These are phyloP conservation scores for Cyclocybe cylindracea DNA, from an alignment of 768 basidiomycete genomes.

Conservation along the genomic window DNA sequence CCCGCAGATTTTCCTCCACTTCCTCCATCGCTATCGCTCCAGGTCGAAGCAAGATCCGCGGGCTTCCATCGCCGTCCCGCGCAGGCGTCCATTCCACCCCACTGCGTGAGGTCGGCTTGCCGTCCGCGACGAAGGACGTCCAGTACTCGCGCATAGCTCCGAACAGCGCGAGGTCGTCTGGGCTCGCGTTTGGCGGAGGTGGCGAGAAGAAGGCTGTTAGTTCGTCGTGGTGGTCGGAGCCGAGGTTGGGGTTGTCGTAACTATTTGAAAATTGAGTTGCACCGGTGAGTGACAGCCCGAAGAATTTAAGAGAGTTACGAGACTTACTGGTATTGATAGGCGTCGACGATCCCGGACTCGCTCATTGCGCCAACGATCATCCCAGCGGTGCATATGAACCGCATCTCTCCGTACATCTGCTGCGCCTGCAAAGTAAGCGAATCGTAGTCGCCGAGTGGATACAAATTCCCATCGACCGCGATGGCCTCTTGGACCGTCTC, in stretches of 20 bases:
- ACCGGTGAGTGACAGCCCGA: not conserved
- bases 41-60: slow-evolving; percentile 15
- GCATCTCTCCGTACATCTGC: slow-evolving; percentile 46
- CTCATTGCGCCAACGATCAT: slow-evolving; percentile 32
- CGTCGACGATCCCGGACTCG: slow-evolving; percentile 5
- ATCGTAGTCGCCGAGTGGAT: slow-evolving; percentile 34
- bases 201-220: slow-evolving; percentile 36
- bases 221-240: slow-evolving; percentile 39
- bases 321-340: slow-evolving; percentile 40
- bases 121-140: slow-evolving; percentile 39
- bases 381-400: slow-evolving; percentile 42
- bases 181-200: slow-evolving; percentile 23
- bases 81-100: slow-evolving; percentile 24
- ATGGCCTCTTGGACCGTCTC: slow-evolving; percentile 27
- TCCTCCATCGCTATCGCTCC: slow-evolving; percentile 6
- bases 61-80: not conserved
- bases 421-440: slow-evolving; percentile 39
- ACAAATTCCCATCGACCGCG: slow-evolving; percentile 20
- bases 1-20: slow-evolving; percentile 1
- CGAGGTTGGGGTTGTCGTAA: slow-evolving; percentile 41
- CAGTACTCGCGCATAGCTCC: slow-evolving; percentile 40
- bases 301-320: not conserved
- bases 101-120: slow-evolving; percentile 25
- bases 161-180: slow-evolving; percentile 30
- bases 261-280: slow-evolving; percentile 15